Conservation (phyloP, 805 yeast genomes). For the Monosporozyma unispora region DNA sequence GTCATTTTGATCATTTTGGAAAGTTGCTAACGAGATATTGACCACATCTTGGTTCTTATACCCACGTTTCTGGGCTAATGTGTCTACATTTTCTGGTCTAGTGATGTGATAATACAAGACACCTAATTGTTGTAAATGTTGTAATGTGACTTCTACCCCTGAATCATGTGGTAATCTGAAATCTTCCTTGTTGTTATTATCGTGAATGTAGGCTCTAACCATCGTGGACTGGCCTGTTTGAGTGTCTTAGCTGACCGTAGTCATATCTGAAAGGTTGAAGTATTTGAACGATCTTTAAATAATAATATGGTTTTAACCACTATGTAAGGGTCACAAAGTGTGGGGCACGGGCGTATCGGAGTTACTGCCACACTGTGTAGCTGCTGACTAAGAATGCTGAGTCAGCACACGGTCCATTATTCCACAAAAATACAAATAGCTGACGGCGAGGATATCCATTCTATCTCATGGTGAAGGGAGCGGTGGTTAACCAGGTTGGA, state of each 20-base stretch:
- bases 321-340: neutral
- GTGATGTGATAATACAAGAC: conserved; percentile 53
- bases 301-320: neutral
- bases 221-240: conserved; percentile 6
- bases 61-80: conserved; percentile 55
- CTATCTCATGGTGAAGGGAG: too few relatives aligned
- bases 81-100: conserved; percentile 46
- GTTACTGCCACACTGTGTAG: too few relatives aligned
- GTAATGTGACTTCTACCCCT: conserved; percentile 46
- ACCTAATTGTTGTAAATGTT: conserved; percentile 50
- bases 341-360: neutral
- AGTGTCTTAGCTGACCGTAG: neutral
- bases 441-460: too few relatives aligned
- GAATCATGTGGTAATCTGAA: conserved; percentile 67
- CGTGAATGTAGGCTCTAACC: conserved; percentile 57
- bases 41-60: conserved; percentile 79
- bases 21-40: conserved; percentile 45
- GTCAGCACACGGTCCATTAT: too few relatives aligned
- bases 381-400: too few relatives aligned
- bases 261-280: too few relatives aligned
- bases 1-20: conserved; percentile 52
- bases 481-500: too few relatives aligned
- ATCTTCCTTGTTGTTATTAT: conserved; percentile 44
- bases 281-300: too few relatives aligned
- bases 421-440: too few relatives aligned